These are phyloP conservation scores for Leccinum olivaceopallidum DNA, from an alignment of 768 basidiomycete genomes.

Conservation along the genomic window DNA sequence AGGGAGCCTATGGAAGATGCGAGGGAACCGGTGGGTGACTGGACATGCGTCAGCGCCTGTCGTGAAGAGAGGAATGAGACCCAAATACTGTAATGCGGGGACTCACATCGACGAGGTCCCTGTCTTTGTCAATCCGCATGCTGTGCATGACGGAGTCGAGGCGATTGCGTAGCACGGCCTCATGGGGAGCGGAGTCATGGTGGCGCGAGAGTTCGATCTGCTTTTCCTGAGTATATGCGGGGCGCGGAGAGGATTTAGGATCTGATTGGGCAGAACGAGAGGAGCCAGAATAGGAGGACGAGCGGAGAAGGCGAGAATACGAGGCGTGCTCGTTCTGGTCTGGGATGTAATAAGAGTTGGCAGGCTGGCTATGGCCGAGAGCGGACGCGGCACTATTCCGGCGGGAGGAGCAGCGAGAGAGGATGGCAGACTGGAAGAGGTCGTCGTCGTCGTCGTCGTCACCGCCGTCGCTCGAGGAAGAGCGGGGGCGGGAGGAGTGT, in stretches of 20 bases:
- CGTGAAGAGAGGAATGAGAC: slow-evolving; percentile 18
- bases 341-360: slow-evolving; percentile 34
- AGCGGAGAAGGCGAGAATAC: slow-evolving; percentile 26
- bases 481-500: slow-evolving; percentile 26
- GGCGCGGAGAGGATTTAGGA: slow-evolving; percentile 16
- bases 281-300: slow-evolving; percentile 30
- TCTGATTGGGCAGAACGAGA: slow-evolving; percentile 27
- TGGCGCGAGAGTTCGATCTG: slow-evolving; percentile 22
- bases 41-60: slow-evolving; percentile 19
- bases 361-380: slow-evolving; percentile 8
- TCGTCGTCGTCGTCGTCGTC: slow-evolving; percentile 29
- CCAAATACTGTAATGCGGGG: neutral
- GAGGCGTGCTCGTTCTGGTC: slow-evolving; percentile 30
- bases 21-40: slow-evolving; percentile 30
- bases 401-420: slow-evolving; percentile 23
- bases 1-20: slow-evolving; percentile 33
- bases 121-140: slow-evolving; percentile 28
- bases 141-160: slow-evolving; percentile 52
- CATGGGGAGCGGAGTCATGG: slow-evolving; percentile 45
- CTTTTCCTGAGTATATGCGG: slow-evolving; percentile 18
- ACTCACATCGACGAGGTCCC: slow-evolving; percentile 27
- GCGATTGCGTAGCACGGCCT: slow-evolving; percentile 52
- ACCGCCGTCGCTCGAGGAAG: slow-evolving; percentile 25
- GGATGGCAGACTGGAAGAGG: slow-evolving; percentile 30
- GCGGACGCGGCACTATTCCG: slow-evolving; percentile 24